These are phyloP conservation scores for Xylariaceae sp. DNA, from an alignment of 2,329 filamentous ascomycete genomes.

Conservation along the genomic window DNA sequence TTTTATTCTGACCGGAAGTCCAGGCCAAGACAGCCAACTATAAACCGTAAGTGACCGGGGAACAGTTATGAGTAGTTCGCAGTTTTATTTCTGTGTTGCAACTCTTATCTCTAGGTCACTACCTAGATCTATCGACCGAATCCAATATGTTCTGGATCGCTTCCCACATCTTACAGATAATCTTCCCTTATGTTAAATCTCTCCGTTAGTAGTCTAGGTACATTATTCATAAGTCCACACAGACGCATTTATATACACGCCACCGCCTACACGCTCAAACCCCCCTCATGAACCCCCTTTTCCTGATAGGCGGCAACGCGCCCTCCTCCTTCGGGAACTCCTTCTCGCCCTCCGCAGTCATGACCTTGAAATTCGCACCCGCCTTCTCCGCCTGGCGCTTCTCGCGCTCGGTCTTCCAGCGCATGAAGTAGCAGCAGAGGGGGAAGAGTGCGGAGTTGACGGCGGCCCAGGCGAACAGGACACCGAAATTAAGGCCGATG, in stretches of 20 bases:
- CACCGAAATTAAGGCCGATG: constrained; percentile 63
- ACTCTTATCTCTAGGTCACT: too few species aligned
- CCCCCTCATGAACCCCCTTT: constrained; percentile 38
- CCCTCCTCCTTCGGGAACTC: constrained; percentile 35
- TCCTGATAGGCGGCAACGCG: constrained; percentile 33
- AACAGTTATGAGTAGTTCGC: too few species aligned
- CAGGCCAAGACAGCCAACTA: too few species aligned
- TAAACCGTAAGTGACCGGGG: too few species aligned
- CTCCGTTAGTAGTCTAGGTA: not conserved
- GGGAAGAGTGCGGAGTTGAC: constrained; percentile 58
- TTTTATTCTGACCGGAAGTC: too few species aligned
- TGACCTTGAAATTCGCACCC: constrained; percentile 35
- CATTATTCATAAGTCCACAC: not conserved
- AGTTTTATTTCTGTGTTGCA: too few species aligned
- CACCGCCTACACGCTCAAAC: constrained; percentile 14
- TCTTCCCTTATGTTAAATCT: not conserved
- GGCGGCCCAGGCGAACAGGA: constrained; percentile 61
- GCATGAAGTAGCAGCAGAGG: constrained; percentile 46
- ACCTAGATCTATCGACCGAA: too few species aligned
- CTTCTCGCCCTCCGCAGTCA: constrained; percentile 29
- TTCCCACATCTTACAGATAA: not conserved
- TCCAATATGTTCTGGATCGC: too few species aligned
- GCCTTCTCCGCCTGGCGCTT: constrained; percentile 29
- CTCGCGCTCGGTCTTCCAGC: constrained; percentile 43
- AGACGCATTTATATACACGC: not conserved